These are phyloP conservation scores for Filosporella fistucella DNA, from an alignment of 495 filamentous ascomycete species.

Conservation along the genomic window DNA sequence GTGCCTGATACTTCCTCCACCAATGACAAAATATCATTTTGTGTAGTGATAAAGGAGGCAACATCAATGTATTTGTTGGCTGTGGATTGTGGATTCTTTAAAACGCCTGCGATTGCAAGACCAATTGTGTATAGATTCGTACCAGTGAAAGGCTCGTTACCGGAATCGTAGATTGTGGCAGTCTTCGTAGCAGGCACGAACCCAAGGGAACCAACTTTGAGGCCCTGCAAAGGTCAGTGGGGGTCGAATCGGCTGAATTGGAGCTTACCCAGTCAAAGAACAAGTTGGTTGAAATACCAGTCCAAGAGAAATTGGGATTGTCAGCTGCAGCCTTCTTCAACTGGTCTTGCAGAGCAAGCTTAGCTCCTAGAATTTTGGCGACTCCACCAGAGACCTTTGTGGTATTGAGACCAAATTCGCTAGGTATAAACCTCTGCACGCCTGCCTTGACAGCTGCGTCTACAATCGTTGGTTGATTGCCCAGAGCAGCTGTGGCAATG, in stretches of 20 bases:
- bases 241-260: too few species aligned
- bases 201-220: constrained; percentile 27
- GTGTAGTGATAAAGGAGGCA: constrained; percentile 31
- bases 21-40: constrained; percentile 33
- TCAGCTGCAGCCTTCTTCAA: neutral
- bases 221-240: too few species aligned
- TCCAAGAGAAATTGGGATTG: neutral
- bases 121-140: constrained; percentile 30
- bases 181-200: constrained; percentile 40
- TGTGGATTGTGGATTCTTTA: constrained; percentile 35
- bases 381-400: neutral
- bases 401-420: constrained; percentile 34
- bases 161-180: constrained; percentile 47
- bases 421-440: constrained; percentile 42
- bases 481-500: neutral
- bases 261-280: neutral
- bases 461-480: neutral
- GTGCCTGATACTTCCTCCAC: constrained; percentile 34
- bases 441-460: constrained; percentile 31
- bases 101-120: constrained; percentile 25
- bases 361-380: neutral
- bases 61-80: constrained; percentile 42
- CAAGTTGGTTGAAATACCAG: neutral
- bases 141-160: constrained; percentile 40
- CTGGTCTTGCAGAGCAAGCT: neutral